Conservation (phyloP, 768 basidiomycete genomes). For the Saitozyma sp. region DNA sequence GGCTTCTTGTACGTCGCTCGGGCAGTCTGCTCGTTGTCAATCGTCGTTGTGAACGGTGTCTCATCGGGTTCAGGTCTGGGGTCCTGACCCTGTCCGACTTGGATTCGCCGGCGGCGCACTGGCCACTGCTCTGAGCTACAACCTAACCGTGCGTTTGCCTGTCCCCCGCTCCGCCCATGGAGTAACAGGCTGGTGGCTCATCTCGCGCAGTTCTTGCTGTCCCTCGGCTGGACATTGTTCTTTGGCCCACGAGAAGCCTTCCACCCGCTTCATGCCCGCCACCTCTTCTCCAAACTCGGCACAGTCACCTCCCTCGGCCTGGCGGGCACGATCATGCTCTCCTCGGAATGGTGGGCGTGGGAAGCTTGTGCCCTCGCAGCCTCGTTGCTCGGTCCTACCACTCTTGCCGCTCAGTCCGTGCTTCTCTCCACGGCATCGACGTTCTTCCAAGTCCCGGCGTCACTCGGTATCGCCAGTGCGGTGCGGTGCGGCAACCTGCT, state of each 20-base stretch:
- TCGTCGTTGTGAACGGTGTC: slow-evolving; percentile 2
- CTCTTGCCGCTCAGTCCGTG: slow-evolving; percentile 85
- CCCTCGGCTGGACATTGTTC: slow-evolving; percentile 48
- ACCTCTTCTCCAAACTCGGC: slow-evolving; percentile 74
- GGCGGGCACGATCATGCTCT: slow-evolving; percentile 65
- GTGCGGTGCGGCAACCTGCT: slow-evolving; percentile 86
- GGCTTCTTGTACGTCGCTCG: slow-evolving; percentile 61
- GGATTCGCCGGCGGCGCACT: slow-evolving; percentile 93
- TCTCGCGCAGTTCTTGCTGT: slow-evolving; percentile 45
- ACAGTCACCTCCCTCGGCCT: slow-evolving; percentile 54
- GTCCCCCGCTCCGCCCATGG: slow-evolving; percentile 35
- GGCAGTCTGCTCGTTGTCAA: neutral
- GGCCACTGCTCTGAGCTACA: slow-evolving; percentile 83
- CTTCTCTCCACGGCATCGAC: slow-evolving; percentile 59
- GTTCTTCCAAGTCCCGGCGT: slow-evolving; percentile 77
- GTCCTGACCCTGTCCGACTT: slow-evolving; percentile 70
- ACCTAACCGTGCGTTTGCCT: slow-evolving; percentile 62
- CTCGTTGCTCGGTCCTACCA: slow-evolving; percentile 67
- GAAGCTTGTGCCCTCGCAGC: slow-evolving; percentile 59
- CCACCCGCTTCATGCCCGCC: slow-evolving; percentile 68
- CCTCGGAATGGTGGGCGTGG: slow-evolving; percentile 98
- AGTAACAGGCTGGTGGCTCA: slow-evolving; percentile 56
- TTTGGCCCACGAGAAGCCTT: slow-evolving; percentile 68
- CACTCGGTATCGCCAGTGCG: slow-evolving; percentile 76
- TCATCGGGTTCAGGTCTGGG: slow-evolving; percentile 63